phyloP scores from a whole-genome alignment of 257 asterid genomes.

The Solanum rostratum region DNA sequence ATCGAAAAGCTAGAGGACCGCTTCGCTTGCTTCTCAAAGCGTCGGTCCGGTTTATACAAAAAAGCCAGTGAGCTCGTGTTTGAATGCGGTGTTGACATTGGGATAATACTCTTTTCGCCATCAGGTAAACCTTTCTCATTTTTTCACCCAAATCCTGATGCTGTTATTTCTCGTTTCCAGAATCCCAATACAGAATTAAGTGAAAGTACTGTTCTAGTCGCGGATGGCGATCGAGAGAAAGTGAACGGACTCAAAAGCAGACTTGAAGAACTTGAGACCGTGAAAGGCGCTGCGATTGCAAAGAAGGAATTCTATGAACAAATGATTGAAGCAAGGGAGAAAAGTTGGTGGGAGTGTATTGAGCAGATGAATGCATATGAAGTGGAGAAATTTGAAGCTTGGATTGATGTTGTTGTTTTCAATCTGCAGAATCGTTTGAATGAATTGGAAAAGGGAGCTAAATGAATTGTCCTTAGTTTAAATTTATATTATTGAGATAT shows the following conservation, averaged over 20 bases:
- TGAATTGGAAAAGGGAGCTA: too few relatives aligned
- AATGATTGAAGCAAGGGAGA: too few relatives aligned
- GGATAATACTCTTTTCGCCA: slow-evolving; percentile 22
- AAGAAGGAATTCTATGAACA: too few relatives aligned
- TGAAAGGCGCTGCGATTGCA: too few relatives aligned
- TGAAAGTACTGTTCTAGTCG: not conserved
- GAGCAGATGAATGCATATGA: too few relatives aligned
- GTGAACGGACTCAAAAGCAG: not conserved
- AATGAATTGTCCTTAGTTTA: too few relatives aligned
- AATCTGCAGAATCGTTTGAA: not conserved
- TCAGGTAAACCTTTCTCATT: slow-evolving; percentile 31
- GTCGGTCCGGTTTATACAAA: too few relatives aligned
- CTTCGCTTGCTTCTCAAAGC: too few relatives aligned
- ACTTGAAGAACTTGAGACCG: too few relatives aligned
- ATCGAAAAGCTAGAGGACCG: not conserved
- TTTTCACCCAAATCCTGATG: slow-evolving; percentile 25
- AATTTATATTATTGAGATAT: too few relatives aligned
- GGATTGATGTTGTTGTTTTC: not conserved
- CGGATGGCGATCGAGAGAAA: not conserved
- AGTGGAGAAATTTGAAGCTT: not conserved
- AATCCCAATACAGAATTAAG: not conserved
- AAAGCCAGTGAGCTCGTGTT: not conserved
- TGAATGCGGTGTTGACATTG: slow-evolving; percentile 18
- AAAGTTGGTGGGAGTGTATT: too few relatives aligned
- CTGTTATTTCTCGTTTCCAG: not conserved